Conservation (phyloP, 2,329 filamentous ascomycete genomes). For the Pseudocercospora pini-densiflorae region DNA sequence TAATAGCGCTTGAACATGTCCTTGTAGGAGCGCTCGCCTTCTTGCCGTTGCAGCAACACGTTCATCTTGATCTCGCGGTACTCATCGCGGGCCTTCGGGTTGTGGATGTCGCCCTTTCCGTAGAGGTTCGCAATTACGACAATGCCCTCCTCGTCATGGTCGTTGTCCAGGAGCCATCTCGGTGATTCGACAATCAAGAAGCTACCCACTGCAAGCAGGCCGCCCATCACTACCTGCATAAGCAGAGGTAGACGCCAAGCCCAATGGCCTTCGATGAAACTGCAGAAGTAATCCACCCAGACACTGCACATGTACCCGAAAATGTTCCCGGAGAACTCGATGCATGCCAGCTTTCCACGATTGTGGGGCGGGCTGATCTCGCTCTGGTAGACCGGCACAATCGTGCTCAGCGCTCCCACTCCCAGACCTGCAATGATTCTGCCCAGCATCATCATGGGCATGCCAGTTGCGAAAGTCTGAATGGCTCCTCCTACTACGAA, state of each 20-base stretch:
- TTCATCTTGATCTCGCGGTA: slow-evolving; percentile 99
- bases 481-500: slow-evolving; percentile 84
- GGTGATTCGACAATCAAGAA: slow-evolving; percentile 96
- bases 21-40: slow-evolving; percentile 86
- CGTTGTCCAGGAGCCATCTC: slow-evolving; percentile 95
- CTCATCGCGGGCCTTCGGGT: slow-evolving; percentile 88
- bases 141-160: slow-evolving; percentile 97
- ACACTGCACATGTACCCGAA: slow-evolving; percentile 94
- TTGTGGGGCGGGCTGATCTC: slow-evolving; percentile 87
- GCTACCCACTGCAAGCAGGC: slow-evolving; percentile 81
- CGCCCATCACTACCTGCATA: slow-evolving; percentile 95
- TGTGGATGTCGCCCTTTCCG: slow-evolving; percentile 92
- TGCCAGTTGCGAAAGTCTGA: slow-evolving; percentile 79
- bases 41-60: slow-evolving; percentile 88
- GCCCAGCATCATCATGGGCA: slow-evolving; percentile 78
- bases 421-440: slow-evolving; percentile 57
- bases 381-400: slow-evolving; percentile 59
- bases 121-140: slow-evolving; percentile 98
- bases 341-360: slow-evolving; percentile 91
- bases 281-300: slow-evolving; percentile 98
- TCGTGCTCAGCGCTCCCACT: slow-evolving; percentile 56
- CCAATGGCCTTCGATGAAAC: slow-evolving; percentile 80
- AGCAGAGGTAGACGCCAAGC: slow-evolving; percentile 90
- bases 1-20: slow-evolving; percentile 96
- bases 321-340: slow-evolving; percentile 98